These are phyloP conservation scores for Neolentinus lepideus DNA, from an alignment of 1,284 basidiomycete species.

Conservation along the genomic window DNA sequence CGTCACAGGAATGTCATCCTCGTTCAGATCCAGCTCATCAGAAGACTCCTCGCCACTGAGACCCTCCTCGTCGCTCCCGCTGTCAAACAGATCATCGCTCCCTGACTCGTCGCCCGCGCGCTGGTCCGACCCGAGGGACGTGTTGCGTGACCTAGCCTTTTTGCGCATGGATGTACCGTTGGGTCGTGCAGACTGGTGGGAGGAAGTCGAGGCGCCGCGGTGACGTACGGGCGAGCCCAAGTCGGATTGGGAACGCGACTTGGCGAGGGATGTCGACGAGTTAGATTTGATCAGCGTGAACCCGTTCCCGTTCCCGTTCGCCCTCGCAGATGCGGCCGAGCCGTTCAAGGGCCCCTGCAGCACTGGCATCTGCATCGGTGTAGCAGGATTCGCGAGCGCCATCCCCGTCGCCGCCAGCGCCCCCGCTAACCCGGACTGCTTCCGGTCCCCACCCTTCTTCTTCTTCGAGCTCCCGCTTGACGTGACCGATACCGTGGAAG, in stretches of 20 bases:
- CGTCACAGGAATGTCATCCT: slow-evolving; percentile 74
- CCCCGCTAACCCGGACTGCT: slow-evolving; percentile 45
- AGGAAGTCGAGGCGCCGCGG: background rate
- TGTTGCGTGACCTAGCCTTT: background rate
- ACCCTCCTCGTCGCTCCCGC: slow-evolving; percentile 6
- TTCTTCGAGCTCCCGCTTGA: slow-evolving; percentile 13
- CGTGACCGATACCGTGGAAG: slow-evolving; percentile 10
- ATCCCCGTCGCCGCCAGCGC: slow-evolving; percentile 62
- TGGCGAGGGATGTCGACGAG: slow-evolving; percentile 4
- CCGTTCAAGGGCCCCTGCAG: slow-evolving; percentile 25
- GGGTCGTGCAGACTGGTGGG: background rate
- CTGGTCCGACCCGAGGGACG: background rate
- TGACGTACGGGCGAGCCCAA: background rate
- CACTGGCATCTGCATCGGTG: slow-evolving; percentile 29
- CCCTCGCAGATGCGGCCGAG: slow-evolving; percentile 4
- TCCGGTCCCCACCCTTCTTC: background rate
- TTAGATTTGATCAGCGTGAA: slow-evolving; percentile 9
- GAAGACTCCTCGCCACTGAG: slow-evolving; percentile 28
- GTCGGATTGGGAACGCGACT: background rate
- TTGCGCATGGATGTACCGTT: background rate
- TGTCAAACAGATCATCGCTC: slow-evolving; percentile 3
- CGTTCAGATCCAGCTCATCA: slow-evolving; percentile 45
- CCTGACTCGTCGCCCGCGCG: background rate
- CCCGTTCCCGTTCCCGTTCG: background rate
- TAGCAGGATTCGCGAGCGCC: slow-evolving; percentile 52